Evolutionary conservation across 805 yeast genomes (phyloP), one percentile per base, ranked within the genome.

Genomic region (Komagataella pseudopastoris): DNA sequence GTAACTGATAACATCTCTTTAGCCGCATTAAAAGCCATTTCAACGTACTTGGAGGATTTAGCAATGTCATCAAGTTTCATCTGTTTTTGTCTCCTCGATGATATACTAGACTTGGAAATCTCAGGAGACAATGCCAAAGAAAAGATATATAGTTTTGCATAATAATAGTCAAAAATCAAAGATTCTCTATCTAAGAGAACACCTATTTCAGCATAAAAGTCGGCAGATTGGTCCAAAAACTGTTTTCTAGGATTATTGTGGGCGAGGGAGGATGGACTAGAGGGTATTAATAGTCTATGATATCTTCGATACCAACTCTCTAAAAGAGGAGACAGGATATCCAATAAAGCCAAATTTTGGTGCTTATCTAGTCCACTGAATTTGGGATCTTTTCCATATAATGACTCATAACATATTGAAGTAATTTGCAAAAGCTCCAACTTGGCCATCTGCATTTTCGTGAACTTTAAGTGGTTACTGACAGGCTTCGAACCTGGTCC

Each of bases 21-120:
- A 1, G 96, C 96, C 0, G 97, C 84, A 53, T 73, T 78, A 57
- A 83, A 87, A 0, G 96, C 97, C 51, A 81, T 71, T 54, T 82
- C 89, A 23, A 88, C 86, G 66, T 83, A 89, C 58, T 81, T 77
- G 1, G 95, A 85, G 50, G 87, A 79, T 52, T 76, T 77, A 1
- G 86, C 74, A 20, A 87, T 73, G 60, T 87, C 93, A 59, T 83
- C 87, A 44, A 86, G 63, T 55, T 80, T 74, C 54, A 84, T 66
- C 48, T 65, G 60, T 24, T 63, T 56, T 60, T 47, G 55, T 59
- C 45, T 59, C 45, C 52, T 53, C 14, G 39, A 30, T 30, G 39
- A 30, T 30, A 10, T 30, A 55, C 52, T 62, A 62, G 24, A 23
- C 7, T 18, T 36, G 8, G 16, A 23, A 20, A 22, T 50, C 51